Conservation (phyloP, 2,329 filamentous ascomycete genomes). For the Xylariaceae sp. region DNA sequence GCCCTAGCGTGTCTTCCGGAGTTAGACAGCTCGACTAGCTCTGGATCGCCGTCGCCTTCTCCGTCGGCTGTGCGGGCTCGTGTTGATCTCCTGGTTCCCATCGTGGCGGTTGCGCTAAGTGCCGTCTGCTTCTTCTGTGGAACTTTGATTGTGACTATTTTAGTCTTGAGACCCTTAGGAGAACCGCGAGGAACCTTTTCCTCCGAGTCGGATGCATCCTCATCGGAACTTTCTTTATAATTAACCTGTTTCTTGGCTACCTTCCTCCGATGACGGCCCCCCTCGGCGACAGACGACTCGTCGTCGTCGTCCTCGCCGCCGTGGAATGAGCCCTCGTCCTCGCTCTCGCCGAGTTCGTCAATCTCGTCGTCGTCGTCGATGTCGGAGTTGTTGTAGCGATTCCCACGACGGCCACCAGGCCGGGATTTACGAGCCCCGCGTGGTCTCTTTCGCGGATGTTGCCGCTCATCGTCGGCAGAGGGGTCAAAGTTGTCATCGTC, state of each 20-base stretch:
- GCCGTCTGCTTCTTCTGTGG: conserved; percentile 23
- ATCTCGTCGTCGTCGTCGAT: conserved; percentile 59
- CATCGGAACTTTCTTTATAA: conserved; percentile 44
- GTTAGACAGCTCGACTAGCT: conserved; percentile 55
- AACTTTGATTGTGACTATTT: conserved; percentile 44
- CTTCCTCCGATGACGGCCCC: conserved; percentile 43
- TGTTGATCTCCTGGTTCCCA: conserved; percentile 42
- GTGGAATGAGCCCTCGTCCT: conserved; percentile 46
- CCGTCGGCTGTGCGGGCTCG: conserved; percentile 52
- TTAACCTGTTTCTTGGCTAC: conserved; percentile 40
- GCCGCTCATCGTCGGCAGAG: conserved; percentile 33
- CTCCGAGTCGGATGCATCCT: conserved; percentile 34
- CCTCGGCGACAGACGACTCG: conserved; percentile 35
- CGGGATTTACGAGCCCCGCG: conserved; percentile 35
- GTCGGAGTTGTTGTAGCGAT: conserved; percentile 55
- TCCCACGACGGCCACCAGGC: conserved; percentile 22
- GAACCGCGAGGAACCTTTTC: conserved; percentile 38
- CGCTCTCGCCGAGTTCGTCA: conserved; percentile 48
- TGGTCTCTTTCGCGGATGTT: conserved; percentile 36
- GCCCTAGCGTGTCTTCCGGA: conserved; percentile 56
- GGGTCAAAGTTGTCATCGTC: conserved; percentile 65
- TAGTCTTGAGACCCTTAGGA: conserved; percentile 28
- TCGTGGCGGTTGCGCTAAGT: conserved; percentile 13
- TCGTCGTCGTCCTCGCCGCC: conserved; percentile 23
- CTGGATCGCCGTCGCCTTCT: conserved; percentile 47